These are phyloP conservation scores for Haplosporangium gracile DNA, from an alignment of 192 early-diverging fungal species.

Conservation along the genomic window DNA sequence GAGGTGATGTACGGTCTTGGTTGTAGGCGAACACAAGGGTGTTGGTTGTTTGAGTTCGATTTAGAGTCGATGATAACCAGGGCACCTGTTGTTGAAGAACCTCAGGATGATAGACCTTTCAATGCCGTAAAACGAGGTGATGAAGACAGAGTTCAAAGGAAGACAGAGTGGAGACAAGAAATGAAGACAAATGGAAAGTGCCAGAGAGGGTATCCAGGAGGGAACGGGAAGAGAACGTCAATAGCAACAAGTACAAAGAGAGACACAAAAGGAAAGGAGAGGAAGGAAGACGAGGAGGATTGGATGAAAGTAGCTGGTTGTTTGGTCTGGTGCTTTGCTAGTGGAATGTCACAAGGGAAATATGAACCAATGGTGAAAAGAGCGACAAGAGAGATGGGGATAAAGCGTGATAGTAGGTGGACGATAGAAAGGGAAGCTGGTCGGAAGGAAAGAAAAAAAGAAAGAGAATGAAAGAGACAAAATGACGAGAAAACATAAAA, in stretches of 20 bases:
- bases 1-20: not conserved
- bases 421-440: not conserved
- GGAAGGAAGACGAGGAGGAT: not conserved
- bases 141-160: not conserved
- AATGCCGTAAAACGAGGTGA: not conserved
- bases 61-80: not conserved
- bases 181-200: not conserved
- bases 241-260: not conserved
- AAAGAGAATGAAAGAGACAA: not conserved
- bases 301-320: not conserved
- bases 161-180: not conserved
- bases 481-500: slow-evolving; percentile 5
- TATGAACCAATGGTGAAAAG: not conserved
- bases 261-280: not conserved
- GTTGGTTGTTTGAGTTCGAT: too few relatives aligned
- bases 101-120: not conserved
- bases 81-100: not conserved
- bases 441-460: not conserved
- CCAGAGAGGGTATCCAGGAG: not conserved
- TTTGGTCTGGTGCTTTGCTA: not conserved
- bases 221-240: not conserved
- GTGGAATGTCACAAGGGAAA: not conserved
- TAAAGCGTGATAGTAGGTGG: not conserved
- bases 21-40: not conserved
- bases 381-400: not conserved